Evolutionary conservation across 2,329 filamentous ascomycete genomes (phyloP), one percentile per base, ranked within the genome.

Genomic region (Magnaporthiopsis rhizophila): DNA sequence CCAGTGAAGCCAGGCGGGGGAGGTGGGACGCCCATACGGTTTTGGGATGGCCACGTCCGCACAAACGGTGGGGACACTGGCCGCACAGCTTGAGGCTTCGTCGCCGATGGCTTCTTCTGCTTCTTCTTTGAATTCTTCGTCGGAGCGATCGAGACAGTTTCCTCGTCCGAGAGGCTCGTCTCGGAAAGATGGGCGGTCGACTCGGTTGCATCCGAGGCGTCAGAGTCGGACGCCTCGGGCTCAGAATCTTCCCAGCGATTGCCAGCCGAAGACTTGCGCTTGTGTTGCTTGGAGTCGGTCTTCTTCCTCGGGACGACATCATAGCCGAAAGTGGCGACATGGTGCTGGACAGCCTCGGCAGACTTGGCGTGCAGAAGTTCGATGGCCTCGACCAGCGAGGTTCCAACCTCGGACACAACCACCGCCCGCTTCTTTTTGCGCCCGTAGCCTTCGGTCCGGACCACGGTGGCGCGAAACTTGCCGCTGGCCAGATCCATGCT

Each of bases 281-380:
- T 56, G 28, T 24, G 30, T 2, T 21, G 1, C 58, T 36, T 32
- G 5, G 26, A 11, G n/a, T 38, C 38, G 30, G 30, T 30, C 32
- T 58, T 62, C 36, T 62, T 65, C 36, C 34, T 61, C 9, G 65
- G 59, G 3, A 65, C 64, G 18, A 67, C 60, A 30, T 67, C 71
- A 62, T 74, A 78, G 60, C 76, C 77, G 60, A 75, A 72, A 30
- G 69, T 69, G n/a, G 65, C 57, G 63, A 76, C 71, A 67, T 72
- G 68, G 58, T 71, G 67, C 56, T 73, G 70, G 58, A 77, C 73
- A n/a, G 73, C 74, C 58, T 75, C 74, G n/a, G 77, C 76, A 12
- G 76, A 76, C 65, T 73, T 75, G 59, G 68, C 65, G 65, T 78
- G 74, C n/a, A 80, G 74, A 21, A 70, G 65, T 62, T 75, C 72